Evolutionary conservation across 108 stramenopile species (phyloP), one percentile per base, ranked within the genome.

Genomic region (Pseudonitzschia delicatissima): DNA sequence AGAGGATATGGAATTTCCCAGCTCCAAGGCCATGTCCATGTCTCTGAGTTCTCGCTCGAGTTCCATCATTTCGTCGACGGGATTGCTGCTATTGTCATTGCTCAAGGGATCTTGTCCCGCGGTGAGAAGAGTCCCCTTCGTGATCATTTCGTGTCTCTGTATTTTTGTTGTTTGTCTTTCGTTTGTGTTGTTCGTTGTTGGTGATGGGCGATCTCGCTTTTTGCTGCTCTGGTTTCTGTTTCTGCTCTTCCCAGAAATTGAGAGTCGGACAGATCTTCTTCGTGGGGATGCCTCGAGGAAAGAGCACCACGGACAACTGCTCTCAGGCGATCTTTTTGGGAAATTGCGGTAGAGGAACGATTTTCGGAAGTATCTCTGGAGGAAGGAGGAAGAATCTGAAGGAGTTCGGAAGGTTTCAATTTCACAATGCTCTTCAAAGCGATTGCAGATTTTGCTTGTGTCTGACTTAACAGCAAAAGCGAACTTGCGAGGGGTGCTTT

Each of bases 191-290:
- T 33, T 32, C 47, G 7, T 18, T 21, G 23, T 7, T 18, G 9
- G 26, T 53, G 47, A 13, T 67, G 6, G 40, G 44, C 15, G 23
- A 45, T 45, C 45, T 12, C 55, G 15, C n/a, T 26, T 57, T 15
- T 62, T 57, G 27, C 49, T 39, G 67, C 47, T 67, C n/a, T 67
- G 37, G 63, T 63, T 26, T 26, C 42, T 11, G 42, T 37, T 36
- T 62, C 67, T 4, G 79, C 79, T 33, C 57, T 77, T 35, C 84
- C 89, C 62, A 93, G 66, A 63, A 93, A 93, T 28, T 75, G 82
- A 11, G 92, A 93, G 31, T 90, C 87, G 31, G 87, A 88, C 25
- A 93, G 81, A 69, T 93, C 92, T 31, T 67, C 88, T 69, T 92
- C 88, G 33, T 71, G 68, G 57, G 82, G 71, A 66, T 79, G 45